Base-by-base conservation (phyloP, 1,284 basidiomycete species). In the Phellinidium pouzarii region DNA sequence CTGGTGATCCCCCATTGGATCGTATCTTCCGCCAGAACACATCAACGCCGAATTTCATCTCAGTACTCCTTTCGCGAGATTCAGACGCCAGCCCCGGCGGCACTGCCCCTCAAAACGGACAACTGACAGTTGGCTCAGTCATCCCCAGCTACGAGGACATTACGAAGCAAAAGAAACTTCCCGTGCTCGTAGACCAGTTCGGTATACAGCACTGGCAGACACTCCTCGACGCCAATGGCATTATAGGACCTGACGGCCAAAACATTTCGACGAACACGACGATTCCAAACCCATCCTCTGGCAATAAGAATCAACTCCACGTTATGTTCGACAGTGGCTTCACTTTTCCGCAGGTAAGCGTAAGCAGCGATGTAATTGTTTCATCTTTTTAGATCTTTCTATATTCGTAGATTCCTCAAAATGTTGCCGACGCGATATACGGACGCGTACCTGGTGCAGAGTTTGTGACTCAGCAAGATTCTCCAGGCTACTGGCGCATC, bases 71-170 rank as follows among this genome's bases (percentile, higher is more conserved):
- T 20, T 44, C 52, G 7, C 62, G 62, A 11, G 48, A 50, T 5
- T 42, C 48, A 5, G 61, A 59, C 40, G 27, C 48, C 25, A 40
- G 26, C 23, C 53, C 58, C 2, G 58, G 56, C 3, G 43, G 46
- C n/a, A 44, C 51, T 9, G 29, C 29, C 8, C 55, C 55, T 12
- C 51, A 57, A 25, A 43, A 66, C 1, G 72, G 72, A 1, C 64
- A 72, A 53, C 54, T 74, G 46, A 73, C 72, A 3, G 42, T 62
- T 20, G 56, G 59, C 12, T 58, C 61, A 8, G 42, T 60, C 29
- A 50, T 61, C 14, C 56, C 59, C 11, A 56, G 52, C 17, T 48
- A 54, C 40, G 59, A 58, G 40, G 52, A 47, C 17, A 55, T 62
- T 31, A 48, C 55, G 9, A 55, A 48, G 11, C 58, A 60, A 40